These are phyloP conservation scores for Radiomyces spectabilis DNA, from an alignment of 192 early-diverging fungal species.

Conservation along the genomic window DNA sequence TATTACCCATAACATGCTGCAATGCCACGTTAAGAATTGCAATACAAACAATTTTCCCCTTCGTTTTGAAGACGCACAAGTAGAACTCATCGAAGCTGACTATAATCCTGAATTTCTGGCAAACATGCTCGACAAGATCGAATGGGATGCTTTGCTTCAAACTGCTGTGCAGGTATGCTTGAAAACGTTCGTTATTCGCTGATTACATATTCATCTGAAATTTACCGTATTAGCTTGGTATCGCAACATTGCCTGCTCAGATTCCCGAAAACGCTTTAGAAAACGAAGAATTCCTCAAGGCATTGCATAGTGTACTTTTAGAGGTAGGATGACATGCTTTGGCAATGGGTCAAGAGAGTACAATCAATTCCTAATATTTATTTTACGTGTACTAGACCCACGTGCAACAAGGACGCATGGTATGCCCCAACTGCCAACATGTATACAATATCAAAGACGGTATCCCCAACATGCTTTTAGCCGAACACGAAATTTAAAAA, in stretches of 20 bases:
- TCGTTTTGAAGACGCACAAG: conserved; percentile 68
- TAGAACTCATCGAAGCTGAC: conserved; percentile 85
- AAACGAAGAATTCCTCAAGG: conserved; percentile 62
- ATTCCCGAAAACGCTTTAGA: conserved; percentile 51
- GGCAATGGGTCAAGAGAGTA: too few relatives aligned
- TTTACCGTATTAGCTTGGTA: conserved; percentile 72
- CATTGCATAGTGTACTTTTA: conserved; percentile 70
- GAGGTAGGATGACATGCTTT: conserved; percentile 48
- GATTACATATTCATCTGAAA: too few relatives aligned
- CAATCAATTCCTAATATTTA: background rate
- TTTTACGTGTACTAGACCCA: conserved; percentile 48
- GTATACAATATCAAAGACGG: conserved; percentile 89
- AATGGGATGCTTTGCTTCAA: conserved; percentile 62
- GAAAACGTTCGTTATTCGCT: too few relatives aligned
- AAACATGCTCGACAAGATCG: conserved; percentile 75
- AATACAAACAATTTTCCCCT: conserved; percentile 90
- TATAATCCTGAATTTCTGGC: conserved; percentile 77
- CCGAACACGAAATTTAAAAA: conserved; percentile 70
- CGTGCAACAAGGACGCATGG: conserved; percentile 84
- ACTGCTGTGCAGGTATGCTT: conserved; percentile 55
- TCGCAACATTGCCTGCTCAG: conserved; percentile 54
- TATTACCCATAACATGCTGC: conserved; percentile 97
- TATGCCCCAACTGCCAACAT: conserved; percentile 84
- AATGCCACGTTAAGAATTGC: conserved; percentile 97
- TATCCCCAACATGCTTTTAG: conserved; percentile 88